phyloP scores from a whole-genome alignment of 345 rosid species.

The Syzygium grande region DNA sequence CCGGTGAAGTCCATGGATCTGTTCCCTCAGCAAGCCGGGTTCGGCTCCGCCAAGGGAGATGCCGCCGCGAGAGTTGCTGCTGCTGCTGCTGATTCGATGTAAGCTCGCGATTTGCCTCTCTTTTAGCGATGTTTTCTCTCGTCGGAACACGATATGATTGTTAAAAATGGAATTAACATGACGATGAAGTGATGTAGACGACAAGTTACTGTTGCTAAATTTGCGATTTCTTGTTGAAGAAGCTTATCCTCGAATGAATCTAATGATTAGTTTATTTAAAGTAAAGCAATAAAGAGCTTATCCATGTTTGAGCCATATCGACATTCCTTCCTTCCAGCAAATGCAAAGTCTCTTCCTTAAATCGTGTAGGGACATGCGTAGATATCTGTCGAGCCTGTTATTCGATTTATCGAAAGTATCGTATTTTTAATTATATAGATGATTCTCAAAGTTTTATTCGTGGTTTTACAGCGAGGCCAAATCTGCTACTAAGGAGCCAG shows the following conservation, averaged over 20 bases:
- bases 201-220: neutral
- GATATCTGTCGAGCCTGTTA: neutral
- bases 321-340: neutral
- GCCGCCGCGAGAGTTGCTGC: slow-evolving; percentile 2
- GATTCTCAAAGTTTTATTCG: neutral
- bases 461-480: slow-evolving; percentile 12
- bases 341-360: neutral
- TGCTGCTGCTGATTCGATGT: slow-evolving; percentile 21
- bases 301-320: neutral
- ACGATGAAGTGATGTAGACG: neutral
- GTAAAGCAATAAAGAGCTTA: neutral
- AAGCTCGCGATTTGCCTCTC: neutral
- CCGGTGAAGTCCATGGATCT: slow-evolving; percentile 39
- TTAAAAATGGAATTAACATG: neutral
- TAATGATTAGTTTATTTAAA: neutral
- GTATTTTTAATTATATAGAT: neutral
- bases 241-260: neutral
- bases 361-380: neutral
- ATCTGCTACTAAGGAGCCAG: slow-evolving; percentile 16
- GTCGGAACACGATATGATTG: neutral
- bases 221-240: neutral
- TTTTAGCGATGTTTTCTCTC: neutral
- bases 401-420: neutral
- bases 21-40: slow-evolving; percentile 51
- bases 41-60: slow-evolving; percentile 23